These are phyloP conservation scores for Mucor lusitanicus DNA, from an alignment of 371 early-diverging fungal genomes.

Conservation along the genomic window DNA sequence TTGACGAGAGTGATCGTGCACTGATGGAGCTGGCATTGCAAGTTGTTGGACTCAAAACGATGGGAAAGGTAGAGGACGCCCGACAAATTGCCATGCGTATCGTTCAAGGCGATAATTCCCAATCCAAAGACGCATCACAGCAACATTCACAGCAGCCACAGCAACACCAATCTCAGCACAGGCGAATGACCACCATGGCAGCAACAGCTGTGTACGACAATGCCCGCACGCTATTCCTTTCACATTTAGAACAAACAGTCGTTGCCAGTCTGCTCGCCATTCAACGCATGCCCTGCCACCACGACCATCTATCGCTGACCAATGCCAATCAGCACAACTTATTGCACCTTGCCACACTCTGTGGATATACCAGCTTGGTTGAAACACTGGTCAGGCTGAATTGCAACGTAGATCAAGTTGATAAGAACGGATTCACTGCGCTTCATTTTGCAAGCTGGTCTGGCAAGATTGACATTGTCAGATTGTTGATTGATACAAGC, in stretches of 20 bases:
- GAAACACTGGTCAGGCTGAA: constrained; percentile 34
- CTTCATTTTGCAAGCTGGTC: constrained; percentile 65
- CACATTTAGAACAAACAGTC: constrained; percentile 36
- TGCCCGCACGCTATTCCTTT: constrained; percentile 33
- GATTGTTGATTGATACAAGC: constrained; percentile 28
- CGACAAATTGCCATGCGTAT: constrained; percentile 65
- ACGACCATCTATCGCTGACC: constrained; percentile 32
- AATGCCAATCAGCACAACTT: constrained; percentile 50
- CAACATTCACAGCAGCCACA: constrained; percentile 24
- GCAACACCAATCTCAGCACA: constrained; percentile 17
- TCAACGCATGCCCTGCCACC: constrained; percentile 5
- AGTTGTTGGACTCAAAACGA: constrained; percentile 71
- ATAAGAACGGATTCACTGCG: constrained; percentile 57
- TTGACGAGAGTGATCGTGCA: constrained; percentile 74
- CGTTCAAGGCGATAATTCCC: constrained; percentile 56
- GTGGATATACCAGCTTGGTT: constrained; percentile 41
- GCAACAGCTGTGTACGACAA: constrained; percentile 37
- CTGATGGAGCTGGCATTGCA: constrained; percentile 78
- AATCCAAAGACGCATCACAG: neutral
- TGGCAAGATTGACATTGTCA: constrained; percentile 50
- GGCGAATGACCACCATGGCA: constrained; percentile 23
- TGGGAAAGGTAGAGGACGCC: constrained; percentile 64
- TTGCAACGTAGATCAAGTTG: constrained; percentile 42
- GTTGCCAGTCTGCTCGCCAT: constrained; percentile 29
- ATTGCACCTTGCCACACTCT: constrained; percentile 53